These are phyloP conservation scores for Corynascus novoguineensis DNA, from an alignment of 495 filamentous ascomycete species.

Conservation along the genomic window DNA sequence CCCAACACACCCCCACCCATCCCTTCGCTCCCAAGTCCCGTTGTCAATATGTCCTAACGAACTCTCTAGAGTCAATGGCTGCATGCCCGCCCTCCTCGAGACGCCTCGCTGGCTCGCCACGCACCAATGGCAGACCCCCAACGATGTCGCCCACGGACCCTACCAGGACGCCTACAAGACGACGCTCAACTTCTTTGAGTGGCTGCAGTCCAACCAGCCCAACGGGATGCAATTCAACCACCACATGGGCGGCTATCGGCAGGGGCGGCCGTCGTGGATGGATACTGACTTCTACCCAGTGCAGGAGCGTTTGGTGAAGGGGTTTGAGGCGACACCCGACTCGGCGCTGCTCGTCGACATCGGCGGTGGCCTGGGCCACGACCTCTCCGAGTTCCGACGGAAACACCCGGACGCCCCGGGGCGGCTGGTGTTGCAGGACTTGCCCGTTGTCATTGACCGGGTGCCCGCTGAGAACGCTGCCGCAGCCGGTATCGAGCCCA, in stretches of 20 bases:
- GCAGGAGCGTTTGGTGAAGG: slow-evolving; percentile 33
- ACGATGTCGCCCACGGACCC: slow-evolving; percentile 23
- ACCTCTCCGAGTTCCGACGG: slow-evolving; percentile 41
- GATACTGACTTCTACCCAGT: slow-evolving; percentile 48
- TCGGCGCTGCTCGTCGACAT: slow-evolving; percentile 48
- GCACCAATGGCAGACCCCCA: slow-evolving; percentile 27
- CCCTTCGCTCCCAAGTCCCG: slow-evolving; percentile 11
- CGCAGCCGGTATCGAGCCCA: slow-evolving; percentile 26
- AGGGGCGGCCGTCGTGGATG: slow-evolving; percentile 49
- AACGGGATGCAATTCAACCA: slow-evolving; percentile 40
- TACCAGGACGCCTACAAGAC: slow-evolving; percentile 31
- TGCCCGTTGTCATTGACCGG: slow-evolving; percentile 30
- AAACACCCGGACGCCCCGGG: slow-evolving; percentile 39
- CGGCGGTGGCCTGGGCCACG: slow-evolving; percentile 47
- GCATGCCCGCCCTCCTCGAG: neutral
- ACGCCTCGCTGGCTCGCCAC: neutral
- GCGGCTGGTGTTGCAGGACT: slow-evolving; percentile 47
- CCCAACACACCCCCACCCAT: neutral
- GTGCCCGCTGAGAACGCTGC: slow-evolving; percentile 9
- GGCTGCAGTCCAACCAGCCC: slow-evolving; percentile 17
- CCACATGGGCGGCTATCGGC: slow-evolving; percentile 47
- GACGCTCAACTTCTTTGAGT: slow-evolving; percentile 26
- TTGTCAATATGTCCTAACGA: no score
- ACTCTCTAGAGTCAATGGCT: neutral
- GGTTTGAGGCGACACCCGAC: slow-evolving; percentile 15